A percentile compares a stretch with the other conserved stretches of the same genome.
phyloP scores from a whole-genome alignment of 495 filamentous ascomycete genomes.

The Penicillium subrubescens region DNA sequence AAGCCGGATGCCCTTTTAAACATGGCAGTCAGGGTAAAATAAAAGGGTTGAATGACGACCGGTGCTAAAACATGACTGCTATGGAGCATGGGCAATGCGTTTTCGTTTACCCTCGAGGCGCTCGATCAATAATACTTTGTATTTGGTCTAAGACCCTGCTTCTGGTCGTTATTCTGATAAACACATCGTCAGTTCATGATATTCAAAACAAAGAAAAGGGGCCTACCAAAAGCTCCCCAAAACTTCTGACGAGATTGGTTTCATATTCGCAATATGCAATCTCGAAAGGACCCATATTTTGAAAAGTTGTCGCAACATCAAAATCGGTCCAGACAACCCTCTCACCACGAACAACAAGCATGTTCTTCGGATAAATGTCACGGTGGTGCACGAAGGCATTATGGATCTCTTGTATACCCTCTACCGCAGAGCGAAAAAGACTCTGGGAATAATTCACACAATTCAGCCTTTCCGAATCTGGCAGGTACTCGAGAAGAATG shows the following conservation, averaged over 20 bases:
- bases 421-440: conserved; percentile 18
- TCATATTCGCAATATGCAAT: conserved; percentile 18
- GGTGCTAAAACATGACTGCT: no score
- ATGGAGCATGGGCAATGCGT: no score
- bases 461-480: conserved; percentile 23
- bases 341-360: conserved; percentile 22
- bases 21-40: no score
- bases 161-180: no score
- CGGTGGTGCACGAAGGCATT: conserved; percentile 23
- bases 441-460: conserved; percentile 30
- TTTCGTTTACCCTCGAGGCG: no score
- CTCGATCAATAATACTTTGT: no score
- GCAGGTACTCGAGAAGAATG: conserved; percentile 27
- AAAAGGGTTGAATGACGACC: no score
- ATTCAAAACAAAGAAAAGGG: no score
- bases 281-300: conserved; percentile 10
- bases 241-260: conserved; percentile 13
- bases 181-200: no score
- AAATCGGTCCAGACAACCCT: conserved; percentile 32
- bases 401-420: conserved; percentile 21
- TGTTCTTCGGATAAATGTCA: conserved; percentile 30
- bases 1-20: no score
- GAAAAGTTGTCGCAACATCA: conserved; percentile 30
- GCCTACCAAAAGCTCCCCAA: conserved; percentile 15
- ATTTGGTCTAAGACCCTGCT: no score